These are phyloP conservation scores for Phytophthora syringae DNA, from an alignment of 352 stramenopile genomes.

Conservation along the genomic window DNA sequence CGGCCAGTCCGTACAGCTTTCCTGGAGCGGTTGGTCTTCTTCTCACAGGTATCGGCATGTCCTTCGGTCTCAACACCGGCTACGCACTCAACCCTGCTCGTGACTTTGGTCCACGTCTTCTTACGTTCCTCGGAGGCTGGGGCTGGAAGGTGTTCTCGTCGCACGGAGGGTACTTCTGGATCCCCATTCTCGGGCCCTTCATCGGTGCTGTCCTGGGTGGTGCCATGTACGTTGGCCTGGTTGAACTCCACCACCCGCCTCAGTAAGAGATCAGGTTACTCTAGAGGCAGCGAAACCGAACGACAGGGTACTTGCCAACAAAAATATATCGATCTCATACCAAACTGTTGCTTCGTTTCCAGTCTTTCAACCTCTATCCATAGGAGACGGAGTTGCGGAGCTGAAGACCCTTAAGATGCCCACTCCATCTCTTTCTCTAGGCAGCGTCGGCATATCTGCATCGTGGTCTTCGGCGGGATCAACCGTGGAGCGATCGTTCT, in stretches of 20 bases:
- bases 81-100: constrained; percentile 80
- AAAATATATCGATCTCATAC: constrained; percentile 21
- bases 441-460: neutral
- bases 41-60: constrained; percentile 74
- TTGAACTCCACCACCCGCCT: constrained; percentile 64
- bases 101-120: constrained; percentile 69
- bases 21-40: constrained; percentile 72
- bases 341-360: neutral
- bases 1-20: constrained; percentile 70
- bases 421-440: constrained; percentile 1
- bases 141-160: constrained; percentile 73
- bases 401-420: constrained; percentile 10
- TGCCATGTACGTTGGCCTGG: constrained; percentile 71
- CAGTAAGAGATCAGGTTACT: constrained; percentile 27
- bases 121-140: constrained; percentile 66
- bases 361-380: neutral
- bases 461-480: neutral
- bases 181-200: constrained; percentile 74
- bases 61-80: constrained; percentile 81
- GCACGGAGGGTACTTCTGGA: constrained; percentile 79
- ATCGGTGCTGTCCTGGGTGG: constrained; percentile 66
- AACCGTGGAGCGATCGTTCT: constrained; percentile 22
- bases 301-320: constrained; percentile 14
- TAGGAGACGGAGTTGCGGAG: no score
- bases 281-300: constrained; percentile 24